Evolutionary conservation across 2,329 filamentous ascomycete species (phyloP).

Genomic region (Pleoardoris graminearum): DNA sequence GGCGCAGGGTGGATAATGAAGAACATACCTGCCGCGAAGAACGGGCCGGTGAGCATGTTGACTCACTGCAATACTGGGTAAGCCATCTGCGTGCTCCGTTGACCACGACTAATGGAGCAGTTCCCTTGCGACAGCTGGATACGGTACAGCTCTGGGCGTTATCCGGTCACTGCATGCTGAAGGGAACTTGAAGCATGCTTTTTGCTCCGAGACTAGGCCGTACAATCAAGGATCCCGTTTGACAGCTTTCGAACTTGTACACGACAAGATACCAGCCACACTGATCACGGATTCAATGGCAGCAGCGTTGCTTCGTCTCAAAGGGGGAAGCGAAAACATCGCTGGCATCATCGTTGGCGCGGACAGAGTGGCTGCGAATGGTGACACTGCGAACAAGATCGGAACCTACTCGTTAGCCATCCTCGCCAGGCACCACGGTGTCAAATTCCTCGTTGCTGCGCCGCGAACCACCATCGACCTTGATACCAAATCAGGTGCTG

Average conservation of each 20-base stretch:
- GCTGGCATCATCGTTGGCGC: constrained; percentile 90
- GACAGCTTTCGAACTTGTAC: constrained; percentile 95
- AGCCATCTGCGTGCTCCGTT: constrained; percentile 7
- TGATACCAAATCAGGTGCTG: constrained; percentile 71
- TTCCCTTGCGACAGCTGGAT: constrained; percentile 94
- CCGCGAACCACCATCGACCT: constrained; percentile 94
- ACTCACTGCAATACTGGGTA: constrained; percentile 98
- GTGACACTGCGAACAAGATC: constrained; percentile 98
- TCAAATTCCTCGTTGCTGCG: constrained; percentile 94
- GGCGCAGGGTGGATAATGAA: constrained; percentile 81
- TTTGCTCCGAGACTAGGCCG: constrained; percentile 94
- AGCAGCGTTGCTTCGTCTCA: constrained; percentile 74
- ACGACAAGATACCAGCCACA: constrained; percentile 87
- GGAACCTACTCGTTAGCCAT: constrained; percentile 93
- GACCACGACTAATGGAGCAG: constrained; percentile 47
- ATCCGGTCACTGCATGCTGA: constrained; percentile 77
- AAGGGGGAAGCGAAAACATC: constrained; percentile 65
- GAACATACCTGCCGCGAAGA: constrained; percentile 57
- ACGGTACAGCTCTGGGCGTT: constrained; percentile 92
- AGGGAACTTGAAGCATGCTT: constrained; percentile 75
- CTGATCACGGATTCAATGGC: constrained; percentile 98
- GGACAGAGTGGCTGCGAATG: constrained; percentile 92
- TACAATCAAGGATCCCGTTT: constrained; percentile 97
- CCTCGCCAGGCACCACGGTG: constrained; percentile 81
- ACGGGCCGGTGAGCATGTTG: constrained; percentile 72